Evolutionary conservation across 305 asterid species (phyloP).

Genomic region (Fraxinus baroniana): DNA sequence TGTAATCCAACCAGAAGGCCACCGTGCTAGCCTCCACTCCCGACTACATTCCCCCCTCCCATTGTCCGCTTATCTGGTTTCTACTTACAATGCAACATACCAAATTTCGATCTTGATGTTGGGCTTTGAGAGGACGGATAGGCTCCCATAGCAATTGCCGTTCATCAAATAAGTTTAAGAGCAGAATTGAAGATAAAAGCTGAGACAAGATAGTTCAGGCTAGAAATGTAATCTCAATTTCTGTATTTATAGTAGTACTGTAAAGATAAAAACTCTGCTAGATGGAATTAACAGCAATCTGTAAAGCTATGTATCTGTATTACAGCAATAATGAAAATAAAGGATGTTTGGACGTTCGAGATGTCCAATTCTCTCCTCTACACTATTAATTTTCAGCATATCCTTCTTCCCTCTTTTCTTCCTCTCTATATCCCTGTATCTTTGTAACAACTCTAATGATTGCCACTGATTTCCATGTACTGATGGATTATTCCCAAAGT

Average conservation of each 20-base stretch:
- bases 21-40: background rate
- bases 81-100: background rate
- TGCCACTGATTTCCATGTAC: background rate
- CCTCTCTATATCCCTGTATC: background rate
- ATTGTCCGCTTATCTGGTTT: background rate
- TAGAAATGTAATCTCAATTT: background rate
- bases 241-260: background rate
- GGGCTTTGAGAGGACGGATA: background rate
- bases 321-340: background rate
- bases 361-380: background rate
- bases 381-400: background rate
- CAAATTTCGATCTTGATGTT: background rate
- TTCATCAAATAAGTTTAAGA: background rate
- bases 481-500: background rate
- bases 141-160: background rate
- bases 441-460: background rate
- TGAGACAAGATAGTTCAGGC: background rate
- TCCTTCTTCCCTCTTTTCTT: background rate
- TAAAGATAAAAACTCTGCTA: background rate
- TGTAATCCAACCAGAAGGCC: background rate
- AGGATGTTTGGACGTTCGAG: background rate
- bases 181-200: background rate
- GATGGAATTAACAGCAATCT: background rate
- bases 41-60: background rate
- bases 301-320: background rate